phyloP scores from a whole-genome alignment of 176 grass and related monocot genomes.

The Triticum timopheevii region DNA sequence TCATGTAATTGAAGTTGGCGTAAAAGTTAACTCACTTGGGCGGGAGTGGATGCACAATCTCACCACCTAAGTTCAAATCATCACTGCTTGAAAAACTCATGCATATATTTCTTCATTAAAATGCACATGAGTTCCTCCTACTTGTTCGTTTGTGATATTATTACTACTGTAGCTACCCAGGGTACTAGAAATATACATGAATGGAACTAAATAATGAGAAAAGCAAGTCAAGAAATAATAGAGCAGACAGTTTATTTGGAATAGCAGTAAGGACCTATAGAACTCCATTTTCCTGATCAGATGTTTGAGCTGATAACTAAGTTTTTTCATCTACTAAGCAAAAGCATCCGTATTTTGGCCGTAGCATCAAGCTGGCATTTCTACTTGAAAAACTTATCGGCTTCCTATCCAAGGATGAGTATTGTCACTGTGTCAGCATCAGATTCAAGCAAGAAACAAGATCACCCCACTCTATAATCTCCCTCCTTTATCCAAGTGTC shows the following conservation, averaged over 20 bases:
- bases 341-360: background rate
- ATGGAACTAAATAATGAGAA: background rate
- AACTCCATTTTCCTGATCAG: slow-evolving; percentile 1
- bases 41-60: background rate
- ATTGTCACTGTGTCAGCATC: background rate
- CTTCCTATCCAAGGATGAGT: background rate
- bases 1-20: background rate
- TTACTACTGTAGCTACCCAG: background rate
- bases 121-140: background rate
- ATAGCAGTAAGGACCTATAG: background rate
- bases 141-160: background rate
- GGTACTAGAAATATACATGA: background rate
- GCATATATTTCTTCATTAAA: background rate
- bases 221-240: background rate
- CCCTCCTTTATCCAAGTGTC: background rate
- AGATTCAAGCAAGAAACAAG: background rate
- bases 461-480: background rate
- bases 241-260: background rate
- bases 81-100: background rate
- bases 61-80: background rate
- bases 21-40: background rate
- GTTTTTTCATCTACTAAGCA: background rate
- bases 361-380: slow-evolving; percentile 2
- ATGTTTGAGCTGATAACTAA: background rate
- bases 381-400: background rate